Conservation (phyloP, 305 asterid species). For the Fraxinus angustifolia region DNA sequence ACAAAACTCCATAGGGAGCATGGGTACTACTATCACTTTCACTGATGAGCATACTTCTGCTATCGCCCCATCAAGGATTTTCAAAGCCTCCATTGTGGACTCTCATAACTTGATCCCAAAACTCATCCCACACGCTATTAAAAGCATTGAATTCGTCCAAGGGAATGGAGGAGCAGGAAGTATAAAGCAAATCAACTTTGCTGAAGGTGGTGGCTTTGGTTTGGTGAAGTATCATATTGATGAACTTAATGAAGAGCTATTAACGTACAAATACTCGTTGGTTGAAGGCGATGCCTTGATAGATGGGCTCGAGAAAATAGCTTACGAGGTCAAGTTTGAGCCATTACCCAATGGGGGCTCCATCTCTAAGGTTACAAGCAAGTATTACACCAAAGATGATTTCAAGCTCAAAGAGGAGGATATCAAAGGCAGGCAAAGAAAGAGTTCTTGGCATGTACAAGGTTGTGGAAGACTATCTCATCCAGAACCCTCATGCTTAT, state of each 20-base stretch:
- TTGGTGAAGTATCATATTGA: slow-evolving; percentile 28
- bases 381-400: slow-evolving; percentile 32
- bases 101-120: slow-evolving; percentile 36
- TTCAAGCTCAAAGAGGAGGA: slow-evolving; percentile 32
- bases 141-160: slow-evolving; percentile 28
- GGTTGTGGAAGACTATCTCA: slow-evolving; percentile 26
- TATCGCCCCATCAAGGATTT: slow-evolving; percentile 28
- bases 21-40: slow-evolving; percentile 22
- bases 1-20: neutral
- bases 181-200: slow-evolving; percentile 27
- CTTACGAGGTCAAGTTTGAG: slow-evolving; percentile 36
- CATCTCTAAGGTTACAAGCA: slow-evolving; percentile 32
- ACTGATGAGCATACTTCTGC: slow-evolving; percentile 19
- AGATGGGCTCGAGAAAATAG: slow-evolving; percentile 32
- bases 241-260: slow-evolving; percentile 28
- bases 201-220: slow-evolving; percentile 29
- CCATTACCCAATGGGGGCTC: slow-evolving; percentile 32
- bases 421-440: slow-evolving; percentile 31
- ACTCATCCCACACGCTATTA: slow-evolving; percentile 30
- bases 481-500: slow-evolving; percentile 29
- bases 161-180: slow-evolving; percentile 37
- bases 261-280: slow-evolving; percentile 28
- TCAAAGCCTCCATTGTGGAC: slow-evolving; percentile 31
- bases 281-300: slow-evolving; percentile 35
- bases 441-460: slow-evolving; percentile 23